Percentiles rank a stretch among this genome's conserved stretches.
Conservation (phyloP, 2,329 filamentous ascomycete species). For the Pseudogymnoascus sp. region DNA sequence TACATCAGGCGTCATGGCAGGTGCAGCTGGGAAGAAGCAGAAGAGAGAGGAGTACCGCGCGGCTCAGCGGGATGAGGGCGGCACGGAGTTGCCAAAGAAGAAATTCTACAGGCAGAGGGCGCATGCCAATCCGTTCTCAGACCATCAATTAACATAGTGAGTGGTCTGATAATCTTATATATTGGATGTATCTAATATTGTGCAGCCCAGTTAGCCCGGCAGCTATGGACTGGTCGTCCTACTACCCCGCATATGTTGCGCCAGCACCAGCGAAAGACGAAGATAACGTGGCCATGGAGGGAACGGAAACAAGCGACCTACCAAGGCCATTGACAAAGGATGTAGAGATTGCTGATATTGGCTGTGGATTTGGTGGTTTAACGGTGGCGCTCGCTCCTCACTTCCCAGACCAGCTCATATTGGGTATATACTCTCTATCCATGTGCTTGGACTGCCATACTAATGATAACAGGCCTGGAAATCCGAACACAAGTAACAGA, state of each 20-base stretch:
- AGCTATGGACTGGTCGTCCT: constrained; percentile 83
- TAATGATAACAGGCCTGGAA: constrained; percentile 61
- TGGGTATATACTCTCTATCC: constrained; percentile 52
- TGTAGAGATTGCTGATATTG: constrained; percentile 92
- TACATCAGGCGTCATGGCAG: constrained; percentile 30
- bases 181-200: constrained; percentile 12
- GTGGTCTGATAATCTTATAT: constrained; percentile 26
- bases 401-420: constrained; percentile 71
- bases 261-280: constrained; percentile 31
- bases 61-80: constrained; percentile 42
- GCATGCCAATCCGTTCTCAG: constrained; percentile 96
- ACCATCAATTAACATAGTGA: constrained; percentile 84
- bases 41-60: constrained; percentile 61
- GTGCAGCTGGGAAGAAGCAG: constrained; percentile 48
- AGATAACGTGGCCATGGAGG: constrained; percentile 22
- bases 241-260: constrained; percentile 68
- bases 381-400: constrained; percentile 76
- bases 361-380: constrained; percentile 90
- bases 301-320: constrained; percentile 16
- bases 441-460: constrained; percentile 12
- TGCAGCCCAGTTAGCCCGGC: constrained; percentile 67
- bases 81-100: constrained; percentile 65
- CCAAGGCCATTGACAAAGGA: constrained; percentile 48
- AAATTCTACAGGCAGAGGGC: constrained; percentile 94
- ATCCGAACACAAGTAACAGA: constrained; percentile 85